Evolutionary conservation across 2,329 filamentous ascomycete species (phyloP), one percentile per base, ranked within the genome.

Genomic region (Cadophora gregata): DNA sequence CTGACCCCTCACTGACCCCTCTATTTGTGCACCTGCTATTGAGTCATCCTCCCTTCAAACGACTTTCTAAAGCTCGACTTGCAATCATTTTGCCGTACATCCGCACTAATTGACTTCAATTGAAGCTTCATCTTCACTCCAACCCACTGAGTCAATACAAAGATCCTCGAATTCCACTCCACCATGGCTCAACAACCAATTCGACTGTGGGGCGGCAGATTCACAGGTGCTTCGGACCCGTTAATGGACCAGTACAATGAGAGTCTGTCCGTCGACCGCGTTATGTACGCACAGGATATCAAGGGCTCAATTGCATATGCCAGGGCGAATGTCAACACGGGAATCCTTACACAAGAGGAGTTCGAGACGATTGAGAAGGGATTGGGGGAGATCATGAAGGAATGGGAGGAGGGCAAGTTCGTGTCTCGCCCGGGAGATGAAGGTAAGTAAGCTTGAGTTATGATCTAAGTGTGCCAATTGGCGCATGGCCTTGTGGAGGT

Each of bases 161-260:
- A 25, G 33, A 58, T 4, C 10, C 31, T 38, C 55, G n/a, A 24
- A 38, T 14, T 1, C 10, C 12, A 27, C 21, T 58, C 31, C 33
- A 62, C 1, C 50, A 66, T 66, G 64, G 64, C 59, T 47, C 64
- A 66, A 58, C 64, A 64, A 48, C 64, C 64, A 63, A 63, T 66
- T 59, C 64, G 64, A 59, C 31, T 66, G 45, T 66, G 64, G 64
- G 64, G 64, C 25, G 65, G 61, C 55, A 50, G 61, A 38, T 67
- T 75, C 61, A 67, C 74, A 90, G 91, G 92, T 82, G 90, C 86
- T 73, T 87, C 93, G 71, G 92, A 96, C 80, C 91, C 92, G 58
- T 85, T 96, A 63, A 96, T 96, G 92, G 85, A 88, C 68, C 84
- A 90, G 74, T 96, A 94, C 84, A 96, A 96, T 79, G 88, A 89